Evolutionary conservation across 495 filamentous ascomycete species (phyloP).

Genomic region (Polyplosphaeria fusca): DNA sequence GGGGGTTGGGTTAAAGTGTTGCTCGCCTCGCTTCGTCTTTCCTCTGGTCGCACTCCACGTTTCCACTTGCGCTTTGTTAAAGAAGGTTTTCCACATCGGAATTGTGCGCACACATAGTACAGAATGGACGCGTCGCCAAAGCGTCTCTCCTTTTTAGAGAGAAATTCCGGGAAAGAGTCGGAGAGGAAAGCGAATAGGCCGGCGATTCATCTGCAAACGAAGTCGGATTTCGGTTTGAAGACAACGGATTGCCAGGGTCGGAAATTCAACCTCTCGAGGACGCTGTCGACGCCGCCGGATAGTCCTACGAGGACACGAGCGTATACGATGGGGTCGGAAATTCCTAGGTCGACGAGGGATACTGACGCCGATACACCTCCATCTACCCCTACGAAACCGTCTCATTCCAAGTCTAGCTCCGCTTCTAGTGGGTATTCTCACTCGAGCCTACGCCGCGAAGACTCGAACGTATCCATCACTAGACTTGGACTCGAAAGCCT

Average conservation of each 20-base stretch:
- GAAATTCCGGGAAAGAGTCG: no score
- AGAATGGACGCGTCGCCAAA: no score
- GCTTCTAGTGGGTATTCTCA: conserved; percentile 7
- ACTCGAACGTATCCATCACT: neutral
- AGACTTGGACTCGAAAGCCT: no score
- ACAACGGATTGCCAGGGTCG: no score
- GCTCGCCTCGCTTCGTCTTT: no score
- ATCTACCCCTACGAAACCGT: conserved; percentile 5
- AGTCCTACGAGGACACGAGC: conserved; percentile 6
- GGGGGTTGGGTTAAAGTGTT: no score
- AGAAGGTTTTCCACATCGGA: no score
- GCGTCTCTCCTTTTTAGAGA: no score
- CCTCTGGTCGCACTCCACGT: no score
- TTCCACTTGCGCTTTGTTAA: no score
- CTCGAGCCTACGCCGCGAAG: conserved; percentile 1
- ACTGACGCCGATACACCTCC: conserved; percentile 19
- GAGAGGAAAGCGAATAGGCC: neutral
- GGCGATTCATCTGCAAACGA: conserved; percentile 6
- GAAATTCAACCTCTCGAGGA: conserved; percentile 2
- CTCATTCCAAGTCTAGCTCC: conserved; percentile 13
- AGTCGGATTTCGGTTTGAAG: no score
- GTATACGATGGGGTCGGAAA: neutral
- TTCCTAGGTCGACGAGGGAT: neutral
- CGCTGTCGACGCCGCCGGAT: conserved; percentile 6
- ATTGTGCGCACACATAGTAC: no score